Evolutionary conservation across 2,329 filamentous ascomycete genomes (phyloP), one percentile per base, ranked within the genome.

Genomic region (Penicillium sp.): DNA sequence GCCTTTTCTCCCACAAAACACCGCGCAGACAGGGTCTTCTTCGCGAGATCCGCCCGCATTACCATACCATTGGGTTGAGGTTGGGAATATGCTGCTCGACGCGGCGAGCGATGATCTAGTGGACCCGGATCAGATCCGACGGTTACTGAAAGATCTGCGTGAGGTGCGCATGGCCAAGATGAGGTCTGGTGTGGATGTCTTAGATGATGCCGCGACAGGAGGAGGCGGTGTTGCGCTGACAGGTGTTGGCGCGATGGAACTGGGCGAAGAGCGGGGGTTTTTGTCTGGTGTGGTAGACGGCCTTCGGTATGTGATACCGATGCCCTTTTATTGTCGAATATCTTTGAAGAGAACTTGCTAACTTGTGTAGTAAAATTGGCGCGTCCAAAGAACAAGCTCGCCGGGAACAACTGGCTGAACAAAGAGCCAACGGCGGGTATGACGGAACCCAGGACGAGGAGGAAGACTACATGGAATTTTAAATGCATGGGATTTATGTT

Each of bases 1-100:
- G 4, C 94, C 94, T 0, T 97, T 97, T 72, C 77, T 96, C 1
- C 85, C 87, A 1, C 88, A 88, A 16, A 91, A 89, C 63, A 92
- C 89, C 0, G 86, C 88, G 1, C 86, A 88, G 9, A 78, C 87
- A 0, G 86, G 87, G 41, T 86, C 61, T 16, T 65, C 88, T 18
- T 43, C 66, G 1, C 61, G 65, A 6, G 73, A 75, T 50, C 62
- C 68, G 7, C 71, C 70, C 6, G 63, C 73, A 14, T 80, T 99
- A 35, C 95, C 95, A 0, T 98, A 96, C 73, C 94, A 98, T 79
- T 99, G 94, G 93, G 84, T 96, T 43, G 95, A 98, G 77, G 79
- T 98, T 9, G 89, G 90, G 18, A 92, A 96, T 76, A 87, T 96
- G 73, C 81, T 99, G 47, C 84, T 99, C 2, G 89, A 93, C 49